These are phyloP conservation scores for Cryphonectria carpinicola DNA, from an alignment of 2,329 filamentous ascomycete genomes.

Conservation along the genomic window DNA sequence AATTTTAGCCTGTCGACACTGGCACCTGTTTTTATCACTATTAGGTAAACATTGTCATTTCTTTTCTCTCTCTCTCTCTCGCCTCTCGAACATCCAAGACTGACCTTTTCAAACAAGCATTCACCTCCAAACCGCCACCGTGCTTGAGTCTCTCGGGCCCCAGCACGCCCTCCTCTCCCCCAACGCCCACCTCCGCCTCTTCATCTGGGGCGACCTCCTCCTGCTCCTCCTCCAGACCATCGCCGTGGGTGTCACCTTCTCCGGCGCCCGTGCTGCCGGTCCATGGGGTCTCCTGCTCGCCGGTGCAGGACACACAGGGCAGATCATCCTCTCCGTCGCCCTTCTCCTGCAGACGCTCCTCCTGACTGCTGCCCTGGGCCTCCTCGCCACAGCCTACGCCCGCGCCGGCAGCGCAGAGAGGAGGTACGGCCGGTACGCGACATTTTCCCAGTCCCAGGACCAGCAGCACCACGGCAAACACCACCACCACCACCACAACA, in stretches of 20 bases:
- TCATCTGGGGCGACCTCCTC: conserved; percentile 35
- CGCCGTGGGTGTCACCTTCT: conserved; percentile 37
- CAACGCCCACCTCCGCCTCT: conserved; percentile 32
- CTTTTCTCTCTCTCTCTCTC: background rate
- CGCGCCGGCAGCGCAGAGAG: conserved; percentile 32
- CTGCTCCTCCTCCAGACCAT: conserved; percentile 35
- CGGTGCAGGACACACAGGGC: conserved; percentile 16
- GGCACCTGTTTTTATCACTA: conserved; percentile 37
- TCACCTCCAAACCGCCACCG: conserved; percentile 35
- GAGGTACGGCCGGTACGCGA: conserved; percentile 36
- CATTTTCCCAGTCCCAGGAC: conserved; percentile 32
- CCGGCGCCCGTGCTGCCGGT: conserved; percentile 29
- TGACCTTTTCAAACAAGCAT: conserved; percentile 34
- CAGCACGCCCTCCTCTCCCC: conserved; percentile 37
- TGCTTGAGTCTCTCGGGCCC: conserved; percentile 35
- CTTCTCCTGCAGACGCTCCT: conserved; percentile 35
- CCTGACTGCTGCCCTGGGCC: conserved; percentile 32
- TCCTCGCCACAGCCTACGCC: conserved; percentile 33
- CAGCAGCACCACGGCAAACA: conserved; percentile 20
- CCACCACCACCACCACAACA: conserved; percentile 16
- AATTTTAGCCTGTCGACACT: conserved; percentile 31
- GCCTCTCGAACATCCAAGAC: background rate
- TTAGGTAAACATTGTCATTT: conserved; percentile 31
- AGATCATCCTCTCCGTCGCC: conserved; percentile 34
- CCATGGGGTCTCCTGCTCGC: conserved; percentile 23